Evolutionary conservation across 2,329 filamentous ascomycete species (phyloP).

Genomic region (Sarocladium brachiariae): DNA sequence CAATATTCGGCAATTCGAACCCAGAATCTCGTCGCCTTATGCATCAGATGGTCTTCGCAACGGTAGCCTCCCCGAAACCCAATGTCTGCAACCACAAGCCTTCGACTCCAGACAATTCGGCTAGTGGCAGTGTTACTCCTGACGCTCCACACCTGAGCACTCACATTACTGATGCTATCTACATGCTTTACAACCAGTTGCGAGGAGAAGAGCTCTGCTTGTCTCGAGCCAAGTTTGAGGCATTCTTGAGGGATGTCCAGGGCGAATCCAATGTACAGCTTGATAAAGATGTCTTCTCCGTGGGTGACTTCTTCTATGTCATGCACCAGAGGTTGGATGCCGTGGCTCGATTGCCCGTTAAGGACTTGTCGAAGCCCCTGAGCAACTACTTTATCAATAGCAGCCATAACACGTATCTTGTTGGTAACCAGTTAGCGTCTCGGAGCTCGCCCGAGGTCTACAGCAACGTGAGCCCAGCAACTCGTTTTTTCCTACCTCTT

Average conservation of each 20-base stretch:
- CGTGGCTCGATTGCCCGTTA: conserved; percentile 33
- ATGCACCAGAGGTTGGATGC: conserved; percentile 33
- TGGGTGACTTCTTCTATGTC: conserved; percentile 43
- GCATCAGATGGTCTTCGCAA: conserved; percentile 26
- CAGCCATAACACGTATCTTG: conserved; percentile 90
- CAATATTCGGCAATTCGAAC: conserved; percentile 32
- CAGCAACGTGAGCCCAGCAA: conserved; percentile 51
- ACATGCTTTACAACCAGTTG: conserved; percentile 40
- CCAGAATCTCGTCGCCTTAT: conserved; percentile 22
- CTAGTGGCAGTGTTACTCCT: conserved; percentile 18
- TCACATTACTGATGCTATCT: conserved; percentile 41
- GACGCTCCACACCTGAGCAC: conserved; percentile 21
- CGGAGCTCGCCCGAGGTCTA: conserved; percentile 73
- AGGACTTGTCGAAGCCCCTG: conserved; percentile 61
- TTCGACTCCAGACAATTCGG: conserved; percentile 18
- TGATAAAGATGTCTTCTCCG: conserved; percentile 34
- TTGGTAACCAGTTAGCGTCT: conserved; percentile 77
- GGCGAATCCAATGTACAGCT: conserved; percentile 31
- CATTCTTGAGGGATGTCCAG: conserved; percentile 45
- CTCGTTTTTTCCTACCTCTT: too few relatives aligned
- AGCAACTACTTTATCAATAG: conserved; percentile 92
- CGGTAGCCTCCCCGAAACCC: conserved; percentile 23
- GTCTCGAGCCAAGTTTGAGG: conserved; percentile 31
- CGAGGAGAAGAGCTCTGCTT: conserved; percentile 26
- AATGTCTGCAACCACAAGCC: conserved; percentile 16